Base-by-base conservation (phyloP, 2,329 filamentous ascomycete species). In the Hypoxylon sp. region DNA sequence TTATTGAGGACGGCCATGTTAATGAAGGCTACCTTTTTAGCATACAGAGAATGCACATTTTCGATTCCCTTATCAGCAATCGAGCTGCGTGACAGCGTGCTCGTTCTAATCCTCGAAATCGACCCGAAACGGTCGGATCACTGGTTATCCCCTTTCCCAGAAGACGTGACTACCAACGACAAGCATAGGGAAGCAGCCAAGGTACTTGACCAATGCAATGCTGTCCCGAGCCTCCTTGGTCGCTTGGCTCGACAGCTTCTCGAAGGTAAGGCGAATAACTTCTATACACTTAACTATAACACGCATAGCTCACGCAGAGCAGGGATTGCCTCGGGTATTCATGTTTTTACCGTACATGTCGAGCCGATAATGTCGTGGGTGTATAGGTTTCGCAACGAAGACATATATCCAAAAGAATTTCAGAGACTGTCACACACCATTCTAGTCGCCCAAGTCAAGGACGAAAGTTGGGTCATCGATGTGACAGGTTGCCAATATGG, bases 391-490 rank as follows among this genome's bases (percentile, higher is more conserved):
- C 3, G 4, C 4, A 13, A 9, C n/a, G 6, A 31, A 5, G n/a
- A 39, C 47, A 24, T 10, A 10, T 10, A 39, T 3, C 26, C 8
- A 6, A 22, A 13, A 14, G 22, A 13, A 5, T n/a, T 31, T 2
- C 9, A 22, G 3, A 17, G 37, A 1, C 29, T 33, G 2, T 3
- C 24, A 1, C 67, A 70, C n/a, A 29, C 35, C 8, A 14, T 70
- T 0, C 13, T 70, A 2, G 11, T 52, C 3, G 50, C 60, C 29
- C n/a, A 24, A 3, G 3, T 61, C 5, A 2, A 14, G 0, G 35
- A 33, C 3, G 69, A 69, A 29, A 13, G 10, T n/a, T 71, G 69
- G 69, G 22, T 63, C 2, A 22, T 71, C 24, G 69, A 71, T n/a
- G 8, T 60, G 6, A 55, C 66, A 1, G 69, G 66, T n/a, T 44